Base-by-base conservation (phyloP, 148 eudicot species). In the Hydrangea macrophylla region DNA sequence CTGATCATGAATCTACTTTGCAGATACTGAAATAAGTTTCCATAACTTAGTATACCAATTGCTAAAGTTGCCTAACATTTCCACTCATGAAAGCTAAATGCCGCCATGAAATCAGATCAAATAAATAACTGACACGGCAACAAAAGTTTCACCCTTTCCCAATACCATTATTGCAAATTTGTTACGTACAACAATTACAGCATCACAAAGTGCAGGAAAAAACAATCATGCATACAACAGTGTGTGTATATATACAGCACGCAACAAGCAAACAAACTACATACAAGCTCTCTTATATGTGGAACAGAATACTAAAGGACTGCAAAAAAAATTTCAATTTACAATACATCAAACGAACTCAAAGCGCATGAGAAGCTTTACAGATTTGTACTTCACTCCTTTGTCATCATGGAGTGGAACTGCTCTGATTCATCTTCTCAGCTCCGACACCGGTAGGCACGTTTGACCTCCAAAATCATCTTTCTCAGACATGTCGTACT, bases 381-480 rank as follows among this genome's bases (percentile, higher is more conserved):
- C 91, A 24, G 76, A 67, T 22, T 75, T 73, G 70, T 76, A 86
- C 68, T 72, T 67, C 35, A 79, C 81, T 27, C 90, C 90, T 75
- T 79, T 75, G 13, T 68, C 71, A 36, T 25, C 51, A 55, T 81
- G 75, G 18, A 86, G 82, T 24, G 88, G 82, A 60, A 86, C 82
- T 8, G 82, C 69, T 30, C 90, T 82, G 26, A 86, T 83, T 3
- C 90, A 88, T 33, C 71, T 71, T 70, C 77, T 69, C 44, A 86
- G 67, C 54, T 81, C 84, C 2, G 71, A 72, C 5, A 83, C 80
- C 1, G 87, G 87, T 3, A 86, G 74, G 70, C 87, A 83, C 5
- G 83, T 73, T 70, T 86, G 90, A 57, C 90, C 90, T 7, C 73
- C 90, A 57, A 86, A 86, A 58, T 83, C 88, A 42, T 86, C 90